Conservation (phyloP, 2,329 filamentous ascomycete genomes). For the Leptographium lundbergii region DNA sequence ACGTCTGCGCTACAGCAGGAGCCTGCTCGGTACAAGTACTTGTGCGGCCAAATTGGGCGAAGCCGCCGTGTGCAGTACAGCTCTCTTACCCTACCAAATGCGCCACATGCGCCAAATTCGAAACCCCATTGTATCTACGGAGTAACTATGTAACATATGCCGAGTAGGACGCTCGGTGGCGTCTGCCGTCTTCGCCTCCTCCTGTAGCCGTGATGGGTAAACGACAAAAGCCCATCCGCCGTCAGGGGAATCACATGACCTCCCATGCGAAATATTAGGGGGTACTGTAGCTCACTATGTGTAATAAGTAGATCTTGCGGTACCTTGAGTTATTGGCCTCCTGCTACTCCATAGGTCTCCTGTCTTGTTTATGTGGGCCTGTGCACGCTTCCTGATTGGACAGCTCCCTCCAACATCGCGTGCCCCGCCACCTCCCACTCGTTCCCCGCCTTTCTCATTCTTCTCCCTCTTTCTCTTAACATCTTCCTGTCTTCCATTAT, state of each 20-base stretch:
- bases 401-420: neutral
- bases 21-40: too few species aligned
- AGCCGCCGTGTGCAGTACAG: too few species aligned
- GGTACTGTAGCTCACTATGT: neutral
- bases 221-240: neutral
- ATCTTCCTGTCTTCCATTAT: neutral
- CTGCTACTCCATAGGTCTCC: neutral
- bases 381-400: slow-evolving; percentile 4
- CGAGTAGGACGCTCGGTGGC: neutral
- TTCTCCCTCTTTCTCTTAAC: slow-evolving; percentile 2
- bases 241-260: neutral
- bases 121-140: too few species aligned
- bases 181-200: neutral
- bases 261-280: neutral
- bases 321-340: neutral
- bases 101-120: too few species aligned
- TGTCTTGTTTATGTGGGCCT: slow-evolving; percentile 3
- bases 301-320: neutral
- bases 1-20: neutral
- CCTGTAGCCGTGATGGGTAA: neutral
- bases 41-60: too few species aligned
- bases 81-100: too few species aligned
- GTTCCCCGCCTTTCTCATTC: slow-evolving; percentile 8
- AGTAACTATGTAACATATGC: too few species aligned
- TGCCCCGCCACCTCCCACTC: slow-evolving; percentile 12